These are phyloP conservation scores for Penstemon davidsonii DNA, from an alignment of 257 asterid species.

Conservation along the genomic window DNA sequence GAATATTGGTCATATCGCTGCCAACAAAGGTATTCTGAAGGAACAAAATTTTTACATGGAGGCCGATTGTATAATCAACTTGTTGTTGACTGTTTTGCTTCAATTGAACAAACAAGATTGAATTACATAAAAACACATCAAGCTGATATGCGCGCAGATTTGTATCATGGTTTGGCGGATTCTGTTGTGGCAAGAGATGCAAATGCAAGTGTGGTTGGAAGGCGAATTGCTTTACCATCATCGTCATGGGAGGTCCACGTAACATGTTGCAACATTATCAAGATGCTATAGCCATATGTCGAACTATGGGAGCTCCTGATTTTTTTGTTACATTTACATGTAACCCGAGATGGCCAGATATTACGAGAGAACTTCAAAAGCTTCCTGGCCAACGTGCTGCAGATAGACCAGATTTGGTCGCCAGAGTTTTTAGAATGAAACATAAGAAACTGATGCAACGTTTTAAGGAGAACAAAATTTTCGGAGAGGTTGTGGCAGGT, in stretches of 20 bases:
- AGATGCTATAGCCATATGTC: no score
- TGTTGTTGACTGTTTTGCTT: neutral
- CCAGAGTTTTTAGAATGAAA: neutral
- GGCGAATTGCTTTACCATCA: conserved; percentile 1
- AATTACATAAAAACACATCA: neutral
- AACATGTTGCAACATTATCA: no score
- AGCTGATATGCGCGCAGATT: neutral
- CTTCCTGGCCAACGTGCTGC: neutral
- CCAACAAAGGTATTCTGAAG: neutral
- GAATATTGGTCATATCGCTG: neutral
- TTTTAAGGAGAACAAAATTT: neutral
- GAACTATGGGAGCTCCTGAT: neutral
- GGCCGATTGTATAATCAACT: neutral
- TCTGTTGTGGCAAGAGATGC: neutral
- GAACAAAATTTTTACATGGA: neutral
- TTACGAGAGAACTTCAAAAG: neutral
- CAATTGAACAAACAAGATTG: neutral
- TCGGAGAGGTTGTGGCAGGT: neutral
- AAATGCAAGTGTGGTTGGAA: neutral
- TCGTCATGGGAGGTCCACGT: neutral
- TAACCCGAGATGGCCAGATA: neutral
- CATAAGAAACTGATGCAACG: neutral
- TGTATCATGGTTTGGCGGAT: neutral
- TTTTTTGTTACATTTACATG: no score
- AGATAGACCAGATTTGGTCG: conserved; percentile 1